phyloP scores from a whole-genome alignment of 1,284 basidiomycete species.

The Pseudozyma flocculosa region DNA sequence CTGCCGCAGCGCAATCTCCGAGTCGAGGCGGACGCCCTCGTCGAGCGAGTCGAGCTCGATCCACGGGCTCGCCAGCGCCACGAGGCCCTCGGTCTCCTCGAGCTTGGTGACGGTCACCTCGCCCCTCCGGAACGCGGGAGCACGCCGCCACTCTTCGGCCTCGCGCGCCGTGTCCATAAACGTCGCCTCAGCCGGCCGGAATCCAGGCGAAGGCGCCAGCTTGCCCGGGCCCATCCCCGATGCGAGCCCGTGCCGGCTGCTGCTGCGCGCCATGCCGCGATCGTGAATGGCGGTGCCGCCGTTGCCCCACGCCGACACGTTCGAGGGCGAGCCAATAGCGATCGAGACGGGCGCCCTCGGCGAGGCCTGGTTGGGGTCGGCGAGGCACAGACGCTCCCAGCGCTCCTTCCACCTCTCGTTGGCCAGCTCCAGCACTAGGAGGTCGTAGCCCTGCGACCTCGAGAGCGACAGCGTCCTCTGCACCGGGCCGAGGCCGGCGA shows the following conservation, averaged over 20 bases:
- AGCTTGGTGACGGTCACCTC: slow-evolving; percentile 86
- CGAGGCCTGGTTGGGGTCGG: slow-evolving; percentile 44
- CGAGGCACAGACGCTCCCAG: slow-evolving; percentile 85
- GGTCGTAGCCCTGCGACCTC: slow-evolving; percentile 61
- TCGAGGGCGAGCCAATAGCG: too few relatives aligned
- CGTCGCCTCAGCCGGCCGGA: slow-evolving; percentile 4
- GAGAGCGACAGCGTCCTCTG: slow-evolving; percentile 30
- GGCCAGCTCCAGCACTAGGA: slow-evolving; percentile 78
- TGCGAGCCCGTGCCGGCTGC: slow-evolving; percentile 34
- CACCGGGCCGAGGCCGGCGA: slow-evolving; percentile 39
- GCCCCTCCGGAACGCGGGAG: slow-evolving; percentile 74
- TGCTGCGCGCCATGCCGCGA: slow-evolving; percentile 35
- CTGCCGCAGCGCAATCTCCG: slow-evolving; percentile 89
- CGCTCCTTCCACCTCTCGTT: slow-evolving; percentile 81
- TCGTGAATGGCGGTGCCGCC: neutral
- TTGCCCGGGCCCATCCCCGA: slow-evolving; percentile 3
- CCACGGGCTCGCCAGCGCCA: slow-evolving; percentile 85
- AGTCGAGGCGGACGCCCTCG: slow-evolving; percentile 92
- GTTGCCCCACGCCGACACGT: too few relatives aligned
- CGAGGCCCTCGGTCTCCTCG: slow-evolving; percentile 78
- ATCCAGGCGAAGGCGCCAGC: slow-evolving; percentile 14
- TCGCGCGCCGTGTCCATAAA: slow-evolving; percentile 59
- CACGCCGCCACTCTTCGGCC: slow-evolving; percentile 84
- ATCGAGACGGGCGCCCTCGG: neutral
- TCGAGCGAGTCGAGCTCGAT: slow-evolving; percentile 89